phyloP scores from a whole-genome alignment of 1,284 basidiomycete genomes.

The Cutaneotrichosporon dermatis region DNA sequence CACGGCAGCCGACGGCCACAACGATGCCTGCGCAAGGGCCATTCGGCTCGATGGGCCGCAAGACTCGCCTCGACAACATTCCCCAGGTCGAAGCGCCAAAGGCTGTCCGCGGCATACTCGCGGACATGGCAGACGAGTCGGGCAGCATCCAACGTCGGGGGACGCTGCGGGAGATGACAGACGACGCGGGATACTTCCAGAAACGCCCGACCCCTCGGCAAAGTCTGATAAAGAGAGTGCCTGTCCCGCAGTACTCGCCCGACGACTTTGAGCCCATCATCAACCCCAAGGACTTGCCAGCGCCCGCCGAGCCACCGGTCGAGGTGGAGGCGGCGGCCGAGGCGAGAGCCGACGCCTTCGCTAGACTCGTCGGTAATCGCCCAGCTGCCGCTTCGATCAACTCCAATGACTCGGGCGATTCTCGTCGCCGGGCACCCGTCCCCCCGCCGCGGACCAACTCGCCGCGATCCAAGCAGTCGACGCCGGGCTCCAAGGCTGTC shows the following conservation, averaged over 20 bases:
- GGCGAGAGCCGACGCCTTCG: slow-evolving; percentile 12
- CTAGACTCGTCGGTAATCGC: slow-evolving; percentile 3
- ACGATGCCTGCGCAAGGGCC: neutral
- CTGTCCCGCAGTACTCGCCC: slow-evolving; percentile 3
- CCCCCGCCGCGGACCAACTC: slow-evolving; percentile 4
- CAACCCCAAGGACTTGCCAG: neutral
- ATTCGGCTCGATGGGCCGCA: slow-evolving; percentile 2
- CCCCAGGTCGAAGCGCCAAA: slow-evolving; percentile 7
- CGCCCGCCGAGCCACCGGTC: slow-evolving; percentile 5
- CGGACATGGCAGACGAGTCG: slow-evolving; percentile 13
- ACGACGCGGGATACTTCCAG: neutral
- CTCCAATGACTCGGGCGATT: neutral
- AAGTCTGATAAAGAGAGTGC: slow-evolving; percentile 7
- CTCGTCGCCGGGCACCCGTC: slow-evolving; percentile 2
- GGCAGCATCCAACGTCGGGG: slow-evolving; percentile 3
- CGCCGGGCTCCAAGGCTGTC: neutral
- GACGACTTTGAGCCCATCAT: slow-evolving; percentile 7
- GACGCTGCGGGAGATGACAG: slow-evolving; percentile 15
- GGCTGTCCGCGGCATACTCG: slow-evolving; percentile 11
- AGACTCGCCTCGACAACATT: slow-evolving; percentile 1
- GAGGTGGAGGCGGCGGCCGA: slow-evolving; percentile 2
- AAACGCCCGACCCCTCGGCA: slow-evolving; percentile 1
- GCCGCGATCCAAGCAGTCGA: neutral
- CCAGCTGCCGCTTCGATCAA: neutral
- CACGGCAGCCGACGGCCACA: neutral